Evolutionary conservation across 495 filamentous ascomycete species (phyloP), one percentile per base, ranked within the genome.

Genomic region (Daldinia bambusicola): DNA sequence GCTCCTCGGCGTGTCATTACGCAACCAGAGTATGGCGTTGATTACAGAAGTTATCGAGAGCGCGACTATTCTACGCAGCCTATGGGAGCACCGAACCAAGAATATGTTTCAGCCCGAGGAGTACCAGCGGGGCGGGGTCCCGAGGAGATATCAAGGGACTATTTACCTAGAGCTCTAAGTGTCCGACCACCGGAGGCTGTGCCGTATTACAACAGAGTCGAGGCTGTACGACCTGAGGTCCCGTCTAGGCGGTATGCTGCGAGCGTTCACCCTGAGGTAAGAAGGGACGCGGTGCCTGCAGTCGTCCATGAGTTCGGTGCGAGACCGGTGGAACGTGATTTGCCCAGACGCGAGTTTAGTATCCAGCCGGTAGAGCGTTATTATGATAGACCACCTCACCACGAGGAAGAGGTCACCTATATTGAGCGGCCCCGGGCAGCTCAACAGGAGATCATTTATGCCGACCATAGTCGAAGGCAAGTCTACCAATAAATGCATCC

Each of bases 91-190:
- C 83, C 81, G n/a, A 69, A 76, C 20, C 81, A 81, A 43, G 82
- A 84, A 6, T 83, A 82, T 41, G 68, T 81, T 31, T 80, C 81
- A 36, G 66, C 82, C 16, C 75, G 83, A 52, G 73, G 76, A 1
- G 66, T 66, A 14, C 53, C 74, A 1, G 81, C 81, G n/a, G 69
- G 80, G 31, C 78, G 77, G 7, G 40, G 63, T 34, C 50, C 69
- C 4, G 80, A 81, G 34, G 82, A 84, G 34, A 41, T 80, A 6
- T 79, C 86, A 12, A 81, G 84, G 16, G 86, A 89, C 40, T 85
- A 86, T 57, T 74, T 87, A n/a, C 71, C 88, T 26, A 80, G 88
- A 61, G 80, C 86, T 32, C 69, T 84, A 8, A 91, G 88, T 75
- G 85, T 89, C 20, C 85, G 87, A 57, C 89, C 89, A 2, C 55